A percentile compares a stretch with the other conserved stretches of the same genome.
These are phyloP conservation scores for Ilyonectria mors-panacis DNA, from an alignment of 2,329 filamentous ascomycete genomes.

Conservation along the genomic window DNA sequence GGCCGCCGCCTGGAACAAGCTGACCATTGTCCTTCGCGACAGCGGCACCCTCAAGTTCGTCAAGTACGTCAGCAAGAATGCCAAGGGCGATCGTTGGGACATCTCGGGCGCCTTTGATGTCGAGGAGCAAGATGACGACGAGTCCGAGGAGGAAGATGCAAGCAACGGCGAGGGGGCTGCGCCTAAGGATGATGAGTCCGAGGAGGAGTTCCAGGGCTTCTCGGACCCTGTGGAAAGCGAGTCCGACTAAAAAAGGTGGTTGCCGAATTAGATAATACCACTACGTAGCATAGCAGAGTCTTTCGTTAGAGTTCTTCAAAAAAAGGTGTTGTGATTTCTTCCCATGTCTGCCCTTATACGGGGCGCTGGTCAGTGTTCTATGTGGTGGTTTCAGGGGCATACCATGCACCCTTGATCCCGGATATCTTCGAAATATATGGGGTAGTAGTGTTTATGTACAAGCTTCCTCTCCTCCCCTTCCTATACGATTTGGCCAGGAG, in stretches of 20 bases:
- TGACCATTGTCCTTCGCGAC: slow-evolving; percentile 92
- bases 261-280: slow-evolving; percentile 40
- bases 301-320: slow-evolving; percentile 1
- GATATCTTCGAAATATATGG: slow-evolving; percentile 18
- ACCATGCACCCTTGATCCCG: slow-evolving; percentile 1
- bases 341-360: neutral
- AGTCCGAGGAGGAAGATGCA: slow-evolving; percentile 53
- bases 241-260: slow-evolving; percentile 49
- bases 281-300: slow-evolving; percentile 16
- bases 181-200: slow-evolving; percentile 56
- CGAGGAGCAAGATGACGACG: slow-evolving; percentile 65
- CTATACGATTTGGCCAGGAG: neutral
- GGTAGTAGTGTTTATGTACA: slow-evolving; percentile 7
- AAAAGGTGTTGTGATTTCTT: slow-evolving; percentile 12
- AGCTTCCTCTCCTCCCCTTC: neutral
- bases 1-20: slow-evolving; percentile 84
- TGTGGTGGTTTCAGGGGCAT: neutral
- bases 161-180: slow-evolving; percentile 52
- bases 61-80: slow-evolving; percentile 90
- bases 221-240: slow-evolving; percentile 60
- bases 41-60: slow-evolving; percentile 91
- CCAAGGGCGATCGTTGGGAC: slow-evolving; percentile 94
- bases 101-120: slow-evolving; percentile 85
- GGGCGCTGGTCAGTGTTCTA: slow-evolving; percentile 14
- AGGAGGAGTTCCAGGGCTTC: slow-evolving; percentile 73